These are phyloP conservation scores for Geosiphon pyriformis DNA, from an alignment of 192 early-diverging fungal species.

Conservation along the genomic window DNA sequence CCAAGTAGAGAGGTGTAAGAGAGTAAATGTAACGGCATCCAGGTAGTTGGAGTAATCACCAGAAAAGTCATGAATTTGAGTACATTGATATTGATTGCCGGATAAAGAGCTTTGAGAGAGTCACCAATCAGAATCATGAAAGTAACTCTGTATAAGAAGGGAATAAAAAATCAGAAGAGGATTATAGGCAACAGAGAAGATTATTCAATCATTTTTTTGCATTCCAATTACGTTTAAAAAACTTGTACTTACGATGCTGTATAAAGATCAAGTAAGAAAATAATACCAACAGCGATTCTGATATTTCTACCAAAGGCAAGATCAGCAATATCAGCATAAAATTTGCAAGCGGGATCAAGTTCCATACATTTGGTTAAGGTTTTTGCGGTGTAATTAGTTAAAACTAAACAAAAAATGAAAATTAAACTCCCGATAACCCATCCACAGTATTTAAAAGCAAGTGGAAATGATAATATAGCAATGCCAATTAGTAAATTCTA, in stretches of 20 bases:
- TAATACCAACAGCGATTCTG: neutral
- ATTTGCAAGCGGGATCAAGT: conserved; percentile 20
- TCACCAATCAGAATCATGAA: conserved; percentile 36
- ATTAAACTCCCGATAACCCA: conserved; percentile 53
- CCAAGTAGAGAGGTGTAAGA: conserved; percentile 56
- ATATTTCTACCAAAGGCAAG: conserved; percentile 10
- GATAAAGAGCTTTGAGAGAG: conserved; percentile 34
- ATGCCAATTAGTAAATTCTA: conserved; percentile 58
- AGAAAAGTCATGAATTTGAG: conserved; percentile 45
- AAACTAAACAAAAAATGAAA: conserved; percentile 36
- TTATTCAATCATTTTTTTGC: too few species aligned
- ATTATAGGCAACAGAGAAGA: too few species aligned
- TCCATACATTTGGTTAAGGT: conserved; percentile 45
- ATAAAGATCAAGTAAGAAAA: conserved; percentile 15
- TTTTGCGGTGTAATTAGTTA: conserved; percentile 54
- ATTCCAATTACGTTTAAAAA: too few species aligned
- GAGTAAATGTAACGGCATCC: conserved; percentile 42
- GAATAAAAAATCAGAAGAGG: conserved; percentile 13
- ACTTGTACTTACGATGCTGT: conserved; percentile 3
- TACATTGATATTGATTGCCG: conserved; percentile 16
- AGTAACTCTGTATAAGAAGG: conserved; percentile 32
- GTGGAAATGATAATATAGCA: conserved; percentile 57
- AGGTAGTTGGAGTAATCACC: conserved; percentile 49
- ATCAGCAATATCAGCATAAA: conserved; percentile 38
- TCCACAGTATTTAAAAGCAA: conserved; percentile 51